A percentile compares a stretch with the other conserved stretches of the same genome.
phyloP scores from a whole-genome alignment of 345 rosid species.

The Linum tenue region DNA sequence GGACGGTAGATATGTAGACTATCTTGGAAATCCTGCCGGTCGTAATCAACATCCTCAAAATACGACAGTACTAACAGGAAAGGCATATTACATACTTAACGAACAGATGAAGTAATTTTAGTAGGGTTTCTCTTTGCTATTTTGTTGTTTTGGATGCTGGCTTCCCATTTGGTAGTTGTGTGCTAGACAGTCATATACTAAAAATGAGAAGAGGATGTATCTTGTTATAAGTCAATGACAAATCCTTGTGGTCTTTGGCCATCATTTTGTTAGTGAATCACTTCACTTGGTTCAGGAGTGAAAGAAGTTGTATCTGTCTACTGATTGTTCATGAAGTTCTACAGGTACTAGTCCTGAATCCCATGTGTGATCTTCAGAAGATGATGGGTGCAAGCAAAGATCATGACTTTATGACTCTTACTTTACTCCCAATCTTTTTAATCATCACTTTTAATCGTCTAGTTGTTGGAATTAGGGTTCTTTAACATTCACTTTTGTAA shows the following conservation, averaged over 20 bases:
- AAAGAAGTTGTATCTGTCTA: no score
- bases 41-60: conserved; percentile 19
- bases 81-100: conserved; percentile 35
- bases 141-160: conserved; percentile 15
- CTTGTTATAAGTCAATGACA: background rate
- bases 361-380: background rate
- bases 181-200: background rate
- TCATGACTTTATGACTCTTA: background rate
- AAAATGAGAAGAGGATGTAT: background rate
- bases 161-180: conserved; percentile 1
- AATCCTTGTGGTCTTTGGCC: background rate
- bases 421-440: background rate
- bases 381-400: background rate
- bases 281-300: background rate
- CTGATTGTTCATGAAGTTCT: no score
- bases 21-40: conserved; percentile 17
- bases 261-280: background rate
- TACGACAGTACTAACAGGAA: conserved; percentile 44
- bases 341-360: no score
- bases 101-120: conserved; percentile 29
- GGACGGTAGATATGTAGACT: conserved; percentile 35
- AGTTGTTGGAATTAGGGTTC: background rate
- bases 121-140: conserved; percentile 15
- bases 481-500: background rate
- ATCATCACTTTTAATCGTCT: background rate